A percentile compares a stretch with the other conserved stretches of the same genome.
Evolutionary conservation across 768 basidiomycete genomes (phyloP).

Genomic region (Psilocybe subaeruginosa): DNA sequence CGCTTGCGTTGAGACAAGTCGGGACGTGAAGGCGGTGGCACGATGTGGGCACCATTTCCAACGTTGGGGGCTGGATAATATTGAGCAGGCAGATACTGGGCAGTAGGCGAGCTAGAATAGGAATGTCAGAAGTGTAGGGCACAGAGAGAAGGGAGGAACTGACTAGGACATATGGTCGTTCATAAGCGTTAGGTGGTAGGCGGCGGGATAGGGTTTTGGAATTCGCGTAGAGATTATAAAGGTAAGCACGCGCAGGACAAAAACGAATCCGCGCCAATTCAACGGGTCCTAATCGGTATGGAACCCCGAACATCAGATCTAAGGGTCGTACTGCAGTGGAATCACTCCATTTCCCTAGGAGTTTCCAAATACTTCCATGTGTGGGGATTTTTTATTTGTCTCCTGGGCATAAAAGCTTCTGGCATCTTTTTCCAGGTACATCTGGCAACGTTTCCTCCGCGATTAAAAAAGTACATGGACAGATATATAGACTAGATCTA

Average conservation of each 20-base stretch:
- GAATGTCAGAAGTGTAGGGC: slow-evolving; percentile 21
- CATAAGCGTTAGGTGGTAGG: slow-evolving; percentile 46
- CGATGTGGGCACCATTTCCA: slow-evolving; percentile 47
- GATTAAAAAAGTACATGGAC: slow-evolving; percentile 13
- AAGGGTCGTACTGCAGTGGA: slow-evolving; percentile 63
- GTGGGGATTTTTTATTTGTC: slow-evolving; percentile 47
- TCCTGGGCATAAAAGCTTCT: slow-evolving; percentile 24
- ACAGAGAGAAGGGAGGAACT: slow-evolving; percentile 28
- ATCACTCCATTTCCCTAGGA: slow-evolving; percentile 48
- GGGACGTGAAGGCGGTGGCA: slow-evolving; percentile 48
- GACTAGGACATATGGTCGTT: slow-evolving; percentile 59
- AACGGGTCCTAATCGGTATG: slow-evolving; percentile 48
- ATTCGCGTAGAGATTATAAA: slow-evolving; percentile 58
- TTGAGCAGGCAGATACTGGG: slow-evolving; percentile 43
- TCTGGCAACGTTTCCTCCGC: slow-evolving; percentile 32
- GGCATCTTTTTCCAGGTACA: slow-evolving; percentile 43
- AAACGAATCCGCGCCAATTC: slow-evolving; percentile 45
- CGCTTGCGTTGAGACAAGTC: slow-evolving; percentile 69
- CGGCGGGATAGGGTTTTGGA: slow-evolving; percentile 38
- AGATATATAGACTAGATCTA: not conserved
- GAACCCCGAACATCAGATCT: slow-evolving; percentile 73
- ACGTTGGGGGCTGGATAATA: slow-evolving; percentile 38
- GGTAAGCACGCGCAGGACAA: slow-evolving; percentile 36
- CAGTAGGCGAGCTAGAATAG: slow-evolving; percentile 37
- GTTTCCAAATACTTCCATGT: slow-evolving; percentile 37